phyloP scores from a whole-genome alignment of 2,329 filamentous ascomycete genomes.

The Diplodia sapinea region DNA sequence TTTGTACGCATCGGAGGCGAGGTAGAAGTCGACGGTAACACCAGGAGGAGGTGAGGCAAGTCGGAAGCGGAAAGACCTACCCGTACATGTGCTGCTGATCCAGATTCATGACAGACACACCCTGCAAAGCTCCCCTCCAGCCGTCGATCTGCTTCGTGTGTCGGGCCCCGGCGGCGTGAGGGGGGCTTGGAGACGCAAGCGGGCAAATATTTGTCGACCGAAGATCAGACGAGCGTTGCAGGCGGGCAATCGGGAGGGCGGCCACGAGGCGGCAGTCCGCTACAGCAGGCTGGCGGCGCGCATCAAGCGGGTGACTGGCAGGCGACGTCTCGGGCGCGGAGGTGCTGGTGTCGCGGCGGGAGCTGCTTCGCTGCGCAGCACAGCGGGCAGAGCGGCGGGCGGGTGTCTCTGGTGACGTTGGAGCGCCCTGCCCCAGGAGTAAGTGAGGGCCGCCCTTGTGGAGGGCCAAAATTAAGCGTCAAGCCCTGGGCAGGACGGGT shows the following conservation, averaged over 20 bases:
- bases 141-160: constrained; percentile 4
- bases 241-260: constrained; percentile 19
- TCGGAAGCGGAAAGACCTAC: constrained; percentile 25
- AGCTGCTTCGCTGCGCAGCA: not conserved
- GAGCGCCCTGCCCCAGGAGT: constrained; percentile 28
- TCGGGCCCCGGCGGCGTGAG: not conserved
- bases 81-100: constrained; percentile 31
- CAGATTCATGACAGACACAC: constrained; percentile 32
- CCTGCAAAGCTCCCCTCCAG: constrained; percentile 22
- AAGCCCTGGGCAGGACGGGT: constrained; percentile 25
- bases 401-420: constrained; percentile 25
- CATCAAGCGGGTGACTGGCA: constrained; percentile 13
- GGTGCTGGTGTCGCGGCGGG: constrained; percentile 17
- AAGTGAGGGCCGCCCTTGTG: constrained; percentile 30
- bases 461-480: constrained; percentile 12
- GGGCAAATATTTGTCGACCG: constrained; percentile 24
- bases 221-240: constrained; percentile 14
- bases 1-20: constrained; percentile 8
- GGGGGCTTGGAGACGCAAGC: not conserved
- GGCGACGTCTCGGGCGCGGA: constrained; percentile 11
- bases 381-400: not conserved
- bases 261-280: constrained; percentile 15
- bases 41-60: constrained; percentile 6
- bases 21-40: constrained; percentile 13
- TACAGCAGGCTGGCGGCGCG: constrained; percentile 13